Evolutionary conservation across 192 early-diverging fungal species (phyloP).

Genomic region (Thoreauomyces humboldtii): DNA sequence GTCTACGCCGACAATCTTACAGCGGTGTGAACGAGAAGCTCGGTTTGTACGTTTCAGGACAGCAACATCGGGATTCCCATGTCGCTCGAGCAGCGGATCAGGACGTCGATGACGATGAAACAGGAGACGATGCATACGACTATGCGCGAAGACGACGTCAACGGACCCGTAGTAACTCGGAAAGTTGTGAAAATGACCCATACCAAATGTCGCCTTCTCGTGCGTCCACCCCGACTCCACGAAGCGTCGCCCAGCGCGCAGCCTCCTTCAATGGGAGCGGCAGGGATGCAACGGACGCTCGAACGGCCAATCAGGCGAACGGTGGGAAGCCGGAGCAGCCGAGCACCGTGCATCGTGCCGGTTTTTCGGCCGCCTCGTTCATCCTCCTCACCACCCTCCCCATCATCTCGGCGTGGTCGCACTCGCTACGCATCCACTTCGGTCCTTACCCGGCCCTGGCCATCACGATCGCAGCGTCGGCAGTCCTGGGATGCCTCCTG

Average conservation of each 20-base stretch:
- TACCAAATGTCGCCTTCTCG: too few relatives aligned
- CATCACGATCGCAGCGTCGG: constrained; percentile 5
- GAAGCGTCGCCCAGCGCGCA: background rate
- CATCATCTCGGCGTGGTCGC: constrained; percentile 15
- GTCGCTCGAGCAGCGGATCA: background rate
- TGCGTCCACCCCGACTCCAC: too few relatives aligned
- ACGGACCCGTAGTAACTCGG: too few relatives aligned
- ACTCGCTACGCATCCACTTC: background rate
- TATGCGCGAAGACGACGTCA: background rate
- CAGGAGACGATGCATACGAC: background rate
- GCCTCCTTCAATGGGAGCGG: background rate
- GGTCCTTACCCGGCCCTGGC: constrained; percentile 8
- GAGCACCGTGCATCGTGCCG: background rate
- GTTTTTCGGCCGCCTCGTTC: constrained; percentile 13
- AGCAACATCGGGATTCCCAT: background rate
- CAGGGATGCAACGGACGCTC: background rate
- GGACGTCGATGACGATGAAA: background rate
- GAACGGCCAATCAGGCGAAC: background rate
- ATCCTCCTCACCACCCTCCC: constrained; percentile 11
- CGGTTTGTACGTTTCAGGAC: background rate
- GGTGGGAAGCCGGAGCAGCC: background rate
- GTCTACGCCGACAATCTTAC: background rate
- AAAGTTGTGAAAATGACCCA: too few relatives aligned
- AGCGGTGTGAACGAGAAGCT: background rate
- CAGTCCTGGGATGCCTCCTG: constrained; percentile 4